Base-by-base conservation (phyloP, 768 basidiomycete species). In the Clitopilus hobsonii region DNA sequence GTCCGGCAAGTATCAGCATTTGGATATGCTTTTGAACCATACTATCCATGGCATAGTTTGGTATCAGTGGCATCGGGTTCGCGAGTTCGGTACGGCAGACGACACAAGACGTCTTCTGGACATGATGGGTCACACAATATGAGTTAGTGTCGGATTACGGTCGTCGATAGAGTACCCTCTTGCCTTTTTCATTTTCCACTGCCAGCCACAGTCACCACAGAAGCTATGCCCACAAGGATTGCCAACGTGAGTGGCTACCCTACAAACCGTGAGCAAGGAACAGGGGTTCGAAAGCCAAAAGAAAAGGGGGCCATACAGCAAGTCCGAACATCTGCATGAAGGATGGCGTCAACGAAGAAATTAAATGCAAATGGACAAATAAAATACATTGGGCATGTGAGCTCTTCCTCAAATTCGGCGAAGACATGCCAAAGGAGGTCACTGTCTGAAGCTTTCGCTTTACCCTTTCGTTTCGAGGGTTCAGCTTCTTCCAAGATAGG, bases 221-320 rank as follows among this genome's bases (percentile, higher is more conserved):
- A 79, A 80, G 23, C 80, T 83, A 63, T 91, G 89, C 11, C 89
- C 89, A 60, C 89, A 91, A 2, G 88, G 86, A 62, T 83, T 87
- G 22, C 80, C 76, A 24, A 83, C 57, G 63, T 89, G 83, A 3
- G 86, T 74, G 27, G 76, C 79, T 28, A 80, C 84, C 53, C 88
- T 89, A 56, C 13, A 23, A 18, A 6, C 25, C 10, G n/a, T 28
- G 5, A 13, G 13, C 24, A 26, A 38, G 41, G 41, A 45, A 45
- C 41, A 18, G n/a, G 41, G 41, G 41, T 28, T 52, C 51, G 58
- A n/a, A 55, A 51, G 16, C 28, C 45, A 38, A 41, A n/a, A 16
- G 24, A 23, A 20, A 26, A 13, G 26, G 38, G 8, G 27, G 24
- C 71, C 84, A 62, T 65, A 86, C 88, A 89, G 74, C 26, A 88